phyloP scores from a whole-genome alignment of 83 land plant species.

The Picea engelmannii region DNA sequence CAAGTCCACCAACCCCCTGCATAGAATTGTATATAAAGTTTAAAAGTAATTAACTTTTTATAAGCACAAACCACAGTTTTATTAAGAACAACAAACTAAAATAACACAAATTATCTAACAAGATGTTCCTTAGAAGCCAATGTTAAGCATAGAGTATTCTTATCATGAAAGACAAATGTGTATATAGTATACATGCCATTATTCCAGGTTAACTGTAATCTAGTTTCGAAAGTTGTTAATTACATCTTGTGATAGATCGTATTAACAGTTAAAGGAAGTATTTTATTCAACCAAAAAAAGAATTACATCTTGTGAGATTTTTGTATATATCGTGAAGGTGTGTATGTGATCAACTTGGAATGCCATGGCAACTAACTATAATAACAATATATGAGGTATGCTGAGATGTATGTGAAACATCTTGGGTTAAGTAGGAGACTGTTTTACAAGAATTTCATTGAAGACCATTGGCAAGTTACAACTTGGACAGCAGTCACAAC shows the following conservation, averaged over 20 bases:
- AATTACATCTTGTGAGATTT: no score
- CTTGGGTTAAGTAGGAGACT: not conserved
- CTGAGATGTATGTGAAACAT: not conserved
- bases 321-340: not conserved
- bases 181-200: not conserved
- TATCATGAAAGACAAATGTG: not conserved
- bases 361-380: not conserved
- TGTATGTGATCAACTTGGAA: not conserved
- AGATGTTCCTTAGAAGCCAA: not conserved
- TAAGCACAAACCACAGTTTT: not conserved
- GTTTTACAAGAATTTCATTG: not conserved
- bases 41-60: not conserved
- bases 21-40: not conserved
- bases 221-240: not conserved
- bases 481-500: not conserved
- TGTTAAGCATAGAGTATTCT: not conserved
- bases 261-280: no score
- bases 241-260: not conserved
- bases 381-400: not conserved
- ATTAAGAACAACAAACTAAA: not conserved
- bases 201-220: not conserved
- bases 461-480: not conserved
- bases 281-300: no score
- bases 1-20: conserved; percentile 98
- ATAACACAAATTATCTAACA: not conserved